A percentile compares a stretch with the other conserved stretches of the same genome.
These are phyloP conservation scores for Alternaria sp. DNA, from an alignment of 2,329 filamentous ascomycete species.

Conservation along the genomic window DNA sequence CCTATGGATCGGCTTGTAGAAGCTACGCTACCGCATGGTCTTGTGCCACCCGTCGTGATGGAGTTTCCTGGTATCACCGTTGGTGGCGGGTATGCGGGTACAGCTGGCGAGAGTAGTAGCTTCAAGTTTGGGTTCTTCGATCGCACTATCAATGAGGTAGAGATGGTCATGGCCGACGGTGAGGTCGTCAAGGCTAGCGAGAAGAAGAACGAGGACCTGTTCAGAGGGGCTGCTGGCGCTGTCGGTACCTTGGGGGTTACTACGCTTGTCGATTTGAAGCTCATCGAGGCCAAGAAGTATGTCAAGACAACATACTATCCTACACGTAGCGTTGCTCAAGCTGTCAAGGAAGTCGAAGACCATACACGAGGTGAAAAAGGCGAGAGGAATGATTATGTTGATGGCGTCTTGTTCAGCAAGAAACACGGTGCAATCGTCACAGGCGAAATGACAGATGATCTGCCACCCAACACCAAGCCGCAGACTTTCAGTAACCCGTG, in stretches of 20 bases:
- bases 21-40: conserved; percentile 60
- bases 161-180: conserved; percentile 70
- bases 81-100: conserved; percentile 71
- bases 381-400: conserved; percentile 54
- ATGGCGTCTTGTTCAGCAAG: conserved; percentile 58
- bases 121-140: conserved; percentile 74
- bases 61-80: conserved; percentile 76
- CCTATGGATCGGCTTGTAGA: conserved; percentile 69
- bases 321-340: conserved; percentile 50
- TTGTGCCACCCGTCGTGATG: conserved; percentile 72
- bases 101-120: conserved; percentile 70
- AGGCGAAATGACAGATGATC: conserved; percentile 51
- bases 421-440: conserved; percentile 53
- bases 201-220: conserved; percentile 64
- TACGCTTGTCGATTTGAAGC: conserved; percentile 60
- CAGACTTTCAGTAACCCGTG: conserved; percentile 51
- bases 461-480: conserved; percentile 34
- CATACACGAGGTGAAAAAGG: conserved; percentile 45
- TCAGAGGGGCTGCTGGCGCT: conserved; percentile 68
- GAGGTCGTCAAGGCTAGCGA: conserved; percentile 62
- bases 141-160: conserved; percentile 64
- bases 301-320: conserved; percentile 59
- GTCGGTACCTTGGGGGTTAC: conserved; percentile 72
- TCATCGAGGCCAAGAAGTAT: conserved; percentile 55
- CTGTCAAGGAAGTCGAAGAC: conserved; percentile 49